Evolutionary conservation across 805 yeast species (phyloP), one percentile per base, ranked within the genome.

Genomic region (Naumovozyma baii): DNA sequence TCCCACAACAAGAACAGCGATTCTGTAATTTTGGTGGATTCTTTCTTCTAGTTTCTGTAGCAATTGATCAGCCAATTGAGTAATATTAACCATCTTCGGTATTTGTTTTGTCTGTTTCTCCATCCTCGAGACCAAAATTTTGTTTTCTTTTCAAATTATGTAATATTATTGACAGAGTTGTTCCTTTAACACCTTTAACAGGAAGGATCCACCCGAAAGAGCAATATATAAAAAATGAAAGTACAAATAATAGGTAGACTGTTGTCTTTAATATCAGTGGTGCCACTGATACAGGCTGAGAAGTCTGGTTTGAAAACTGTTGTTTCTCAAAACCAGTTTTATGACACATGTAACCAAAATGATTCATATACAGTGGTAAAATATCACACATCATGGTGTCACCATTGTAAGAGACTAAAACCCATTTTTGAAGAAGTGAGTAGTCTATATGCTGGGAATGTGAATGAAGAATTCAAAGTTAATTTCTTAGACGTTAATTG

Each of bases 321-420:
- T 2, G 37, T 39, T 36, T 48, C 54, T 17, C 38, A 47, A n/a
- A 55, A 50, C 16, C 51, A 57, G 14, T 61, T 55, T 38, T 59
- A 57, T 34, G 55, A 58, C 20, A 41, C 43, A 7, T 51, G 47
- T 5, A 55, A 59, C 40, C 31, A 39, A 18, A 46, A 43, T 10
- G 45, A 49, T 16, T 42, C 58, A 5, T 62, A 53, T 39, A 57
- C 62, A 2, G 50, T 62, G 29, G 58, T 62, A 2, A 62, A 62
- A 34, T 61, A 57, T 48, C 78, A 72, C 50, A 83, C 87, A 8
- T 76, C 74, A 39, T 80, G 87, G 87, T 80, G 87, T 57, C 63
- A 76, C 29, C 85, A 80, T 55, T 80, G 87, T 54, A 73, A 73
- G 54, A 66, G 63, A 29, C 54, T 80, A 51, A 67, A 65, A 55